Evolutionary conservation across 177 flowering plant species (phyloP), one percentile per base, ranked within the genome.

Genomic region (Telopea speciosissima): DNA sequence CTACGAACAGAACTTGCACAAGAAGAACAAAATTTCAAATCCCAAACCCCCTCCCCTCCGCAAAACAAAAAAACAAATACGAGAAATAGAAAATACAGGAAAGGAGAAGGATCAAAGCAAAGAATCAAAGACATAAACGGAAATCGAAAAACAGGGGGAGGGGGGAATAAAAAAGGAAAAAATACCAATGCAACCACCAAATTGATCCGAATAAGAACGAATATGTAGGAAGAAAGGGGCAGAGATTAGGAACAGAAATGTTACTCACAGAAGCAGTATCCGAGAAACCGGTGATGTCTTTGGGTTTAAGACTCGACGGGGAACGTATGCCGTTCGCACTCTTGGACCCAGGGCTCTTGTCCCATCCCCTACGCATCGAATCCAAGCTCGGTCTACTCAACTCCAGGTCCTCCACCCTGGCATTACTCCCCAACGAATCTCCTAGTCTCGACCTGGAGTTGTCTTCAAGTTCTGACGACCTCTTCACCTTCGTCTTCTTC

Each of bases 311-410:
- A 28, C 4, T 28, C 31, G 31, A 28, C 31, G 4, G 31, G 31
- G 71, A 44, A 33, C 56, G 72, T 4, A 45, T 31, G 54, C 66
- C 72, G 40, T 36, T 36, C 1, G 40, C 40, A 59, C 28, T 74
- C 36, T 74, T 67, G 26, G 74, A 64, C 6, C 72, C 69, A 0
- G 76, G 71, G 61, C 76, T 62, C 58, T 60, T 70, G 63, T 83
- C 84, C 88, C 90, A 87, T 24, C 71, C 78, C 63, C 67, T 78
- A 64, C 87, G 52, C 21, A 78, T 36, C 19, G 85, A 68, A 70
- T 86, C 90, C 79, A 83, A 75, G 72, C 88, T 85, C 82, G 80
- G 49, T 63, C 84, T 76, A 76, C 84, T 74, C 68, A 36, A 22
- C 40, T 77, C 83, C 70, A 45, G 3, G 12, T 23, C 73, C 21